Conservation (phyloP, 257 asterid species). For the Solanum peruvianum region DNA sequence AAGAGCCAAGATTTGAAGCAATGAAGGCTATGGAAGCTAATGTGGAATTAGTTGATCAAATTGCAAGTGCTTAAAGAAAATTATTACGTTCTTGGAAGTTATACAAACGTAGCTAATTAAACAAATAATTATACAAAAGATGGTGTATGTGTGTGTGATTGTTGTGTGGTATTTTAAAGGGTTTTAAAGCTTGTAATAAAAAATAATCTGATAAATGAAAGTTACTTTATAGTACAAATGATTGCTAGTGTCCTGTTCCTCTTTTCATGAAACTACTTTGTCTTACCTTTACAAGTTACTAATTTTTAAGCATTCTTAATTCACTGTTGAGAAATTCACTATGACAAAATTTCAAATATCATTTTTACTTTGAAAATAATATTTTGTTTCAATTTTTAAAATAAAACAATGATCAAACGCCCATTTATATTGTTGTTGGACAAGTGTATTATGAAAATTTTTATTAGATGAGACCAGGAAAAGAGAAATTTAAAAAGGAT, state of each 20-base stretch:
- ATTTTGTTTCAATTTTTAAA: too few relatives aligned
- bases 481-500: not conserved
- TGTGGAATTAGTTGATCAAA: not conserved
- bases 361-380: too few relatives aligned
- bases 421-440: not conserved
- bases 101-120: not conserved
- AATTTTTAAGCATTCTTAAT: not conserved
- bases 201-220: not conserved
- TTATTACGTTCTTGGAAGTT: not conserved
- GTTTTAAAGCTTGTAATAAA: not conserved
- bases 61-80: slow-evolving; percentile 1
- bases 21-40: slow-evolving; percentile 5
- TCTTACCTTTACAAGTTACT: not conserved
- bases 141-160: not conserved
- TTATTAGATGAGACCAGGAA: not conserved
- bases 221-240: not conserved
- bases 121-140: not conserved
- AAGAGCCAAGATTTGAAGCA: slow-evolving; percentile 20
- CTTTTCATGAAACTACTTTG: not conserved
- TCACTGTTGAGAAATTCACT: not conserved
- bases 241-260: not conserved
- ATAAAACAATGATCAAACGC: too few relatives aligned
- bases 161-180: not conserved
- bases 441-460: not conserved
- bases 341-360: not conserved